Evolutionary conservation across 2,329 filamentous ascomycete genomes (phyloP).

Genomic region (Polytolypa hystricis): DNA sequence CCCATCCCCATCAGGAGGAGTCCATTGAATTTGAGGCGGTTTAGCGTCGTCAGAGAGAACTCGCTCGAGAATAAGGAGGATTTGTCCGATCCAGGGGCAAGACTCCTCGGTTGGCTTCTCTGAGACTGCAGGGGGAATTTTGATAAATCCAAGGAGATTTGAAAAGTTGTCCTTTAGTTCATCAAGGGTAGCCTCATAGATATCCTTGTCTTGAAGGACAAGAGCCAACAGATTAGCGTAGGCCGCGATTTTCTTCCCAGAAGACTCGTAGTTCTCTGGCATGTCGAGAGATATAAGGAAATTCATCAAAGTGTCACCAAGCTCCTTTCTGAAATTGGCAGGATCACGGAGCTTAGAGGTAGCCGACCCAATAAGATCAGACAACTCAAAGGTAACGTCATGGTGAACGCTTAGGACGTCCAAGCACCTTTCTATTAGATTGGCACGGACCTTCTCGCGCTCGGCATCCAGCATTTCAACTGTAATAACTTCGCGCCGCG

Average conservation of each 20-base stretch:
- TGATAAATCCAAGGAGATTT: conserved; percentile 68
- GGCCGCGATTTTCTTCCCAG: conserved; percentile 65
- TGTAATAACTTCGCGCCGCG: conserved; percentile 35
- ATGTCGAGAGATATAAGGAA: conserved; percentile 62
- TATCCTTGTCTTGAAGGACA: conserved; percentile 68
- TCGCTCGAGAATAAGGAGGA: conserved; percentile 81
- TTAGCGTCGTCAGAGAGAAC: conserved; percentile 82
- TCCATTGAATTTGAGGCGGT: conserved; percentile 62
- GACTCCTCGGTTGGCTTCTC: conserved; percentile 61
- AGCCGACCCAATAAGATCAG: conserved; percentile 71
- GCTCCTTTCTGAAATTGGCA: conserved; percentile 53
- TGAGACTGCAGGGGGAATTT: conserved; percentile 42
- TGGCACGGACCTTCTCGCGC: conserved; percentile 59
- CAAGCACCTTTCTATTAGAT: conserved; percentile 78
- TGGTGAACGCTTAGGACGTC: conserved; percentile 84
- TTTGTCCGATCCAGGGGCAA: conserved; percentile 86
- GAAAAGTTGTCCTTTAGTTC: conserved; percentile 66
- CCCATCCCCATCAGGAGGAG: conserved; percentile 37
- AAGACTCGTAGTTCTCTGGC: conserved; percentile 44
- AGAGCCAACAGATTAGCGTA: conserved; percentile 87
- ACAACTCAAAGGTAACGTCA: conserved; percentile 78
- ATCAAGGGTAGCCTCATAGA: conserved; percentile 66
- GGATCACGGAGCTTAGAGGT: conserved; percentile 51
- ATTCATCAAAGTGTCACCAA: conserved; percentile 71
- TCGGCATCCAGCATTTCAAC: conserved; percentile 71